These are phyloP conservation scores for Globisporangium ultimum DNA, from an alignment of 352 stramenopile species.

Conservation along the genomic window DNA sequence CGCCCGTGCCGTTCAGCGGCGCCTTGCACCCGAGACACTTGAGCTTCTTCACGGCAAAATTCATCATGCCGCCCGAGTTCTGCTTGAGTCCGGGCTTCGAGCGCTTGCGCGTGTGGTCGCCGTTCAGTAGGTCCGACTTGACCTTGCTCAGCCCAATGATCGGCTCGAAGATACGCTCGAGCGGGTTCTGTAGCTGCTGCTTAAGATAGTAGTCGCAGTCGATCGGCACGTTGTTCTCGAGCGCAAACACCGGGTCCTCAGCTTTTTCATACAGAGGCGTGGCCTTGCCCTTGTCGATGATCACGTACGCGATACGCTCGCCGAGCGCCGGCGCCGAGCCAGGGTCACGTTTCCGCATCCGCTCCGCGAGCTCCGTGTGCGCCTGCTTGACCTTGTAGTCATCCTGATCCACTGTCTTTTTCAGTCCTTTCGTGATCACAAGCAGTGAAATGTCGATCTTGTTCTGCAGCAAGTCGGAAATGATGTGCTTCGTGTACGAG, in stretches of 20 bases:
- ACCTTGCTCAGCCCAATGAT: conserved; percentile 95
- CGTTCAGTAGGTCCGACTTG: conserved; percentile 90
- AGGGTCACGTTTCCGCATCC: conserved; percentile 98
- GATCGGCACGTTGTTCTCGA: conserved; percentile 99
- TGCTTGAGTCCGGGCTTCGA: conserved; percentile 95
- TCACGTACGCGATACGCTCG: conserved; percentile 99
- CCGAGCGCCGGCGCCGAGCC: conserved; percentile 96
- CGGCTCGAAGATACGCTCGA: conserved; percentile 98
- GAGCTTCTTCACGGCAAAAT: conserved; percentile 97
- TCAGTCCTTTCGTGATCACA: conserved; percentile 99
- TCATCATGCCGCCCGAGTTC: conserved; percentile 98
- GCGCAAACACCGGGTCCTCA: conserved; percentile 98
- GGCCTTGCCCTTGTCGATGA: conserved; percentile 96
- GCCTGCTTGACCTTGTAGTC: conserved; percentile 99
- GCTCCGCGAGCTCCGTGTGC: conserved; percentile 97
- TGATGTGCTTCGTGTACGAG: conserved; percentile 97
- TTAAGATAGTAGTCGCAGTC: conserved; percentile 99
- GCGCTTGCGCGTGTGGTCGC: conserved; percentile 97
- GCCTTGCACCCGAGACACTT: conserved; percentile 98
- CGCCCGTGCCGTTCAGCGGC: conserved; percentile 82
- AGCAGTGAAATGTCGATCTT: conserved; percentile 99
- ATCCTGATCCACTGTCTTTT: conserved; percentile 97
- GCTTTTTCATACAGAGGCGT: conserved; percentile 96
- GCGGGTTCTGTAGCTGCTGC: conserved; percentile 97
- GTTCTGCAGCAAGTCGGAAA: conserved; percentile 99